These are phyloP conservation scores for Agrostemma githago DNA, from an alignment of 148 eudicot species.

Conservation along the genomic window DNA sequence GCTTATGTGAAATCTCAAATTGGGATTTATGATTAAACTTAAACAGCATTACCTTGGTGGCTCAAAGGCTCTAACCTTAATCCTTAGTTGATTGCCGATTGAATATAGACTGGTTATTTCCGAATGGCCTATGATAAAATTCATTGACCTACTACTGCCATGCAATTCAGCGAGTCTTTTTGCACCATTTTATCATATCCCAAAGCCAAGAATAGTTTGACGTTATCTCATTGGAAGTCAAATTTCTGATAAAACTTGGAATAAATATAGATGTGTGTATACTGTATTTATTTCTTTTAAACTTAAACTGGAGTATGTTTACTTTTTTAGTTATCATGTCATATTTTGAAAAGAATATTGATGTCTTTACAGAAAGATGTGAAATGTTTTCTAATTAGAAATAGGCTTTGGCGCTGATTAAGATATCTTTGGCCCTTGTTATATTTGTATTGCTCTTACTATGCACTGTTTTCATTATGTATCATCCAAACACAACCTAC, in stretches of 20 bases:
- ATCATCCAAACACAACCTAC: neutral
- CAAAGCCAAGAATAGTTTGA: neutral
- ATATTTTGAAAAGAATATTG: neutral
- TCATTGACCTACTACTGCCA: neutral
- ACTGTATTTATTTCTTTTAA: neutral
- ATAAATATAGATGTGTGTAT: neutral
- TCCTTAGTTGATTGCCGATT: neutral
- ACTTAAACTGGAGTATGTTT: neutral
- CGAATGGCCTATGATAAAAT: neutral
- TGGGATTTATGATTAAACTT: neutral
- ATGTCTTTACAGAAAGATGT: neutral
- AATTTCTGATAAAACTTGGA: neutral
- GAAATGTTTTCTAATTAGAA: neutral
- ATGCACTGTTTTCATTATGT: neutral
- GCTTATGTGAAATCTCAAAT: neutral
- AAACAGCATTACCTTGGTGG: neutral
- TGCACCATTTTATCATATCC: neutral
- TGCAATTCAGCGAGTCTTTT: neutral
- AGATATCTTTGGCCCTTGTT: neutral
- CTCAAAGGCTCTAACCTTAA: constrained; percentile 1
- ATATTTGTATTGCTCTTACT: neutral
- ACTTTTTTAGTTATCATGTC: neutral
- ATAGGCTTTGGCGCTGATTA: neutral
- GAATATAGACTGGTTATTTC: neutral
- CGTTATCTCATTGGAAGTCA: neutral